Evolutionary conservation across 2,329 filamentous ascomycete species (phyloP), one percentile per base, ranked within the genome.

Genomic region (Aspergillus tamarii): DNA sequence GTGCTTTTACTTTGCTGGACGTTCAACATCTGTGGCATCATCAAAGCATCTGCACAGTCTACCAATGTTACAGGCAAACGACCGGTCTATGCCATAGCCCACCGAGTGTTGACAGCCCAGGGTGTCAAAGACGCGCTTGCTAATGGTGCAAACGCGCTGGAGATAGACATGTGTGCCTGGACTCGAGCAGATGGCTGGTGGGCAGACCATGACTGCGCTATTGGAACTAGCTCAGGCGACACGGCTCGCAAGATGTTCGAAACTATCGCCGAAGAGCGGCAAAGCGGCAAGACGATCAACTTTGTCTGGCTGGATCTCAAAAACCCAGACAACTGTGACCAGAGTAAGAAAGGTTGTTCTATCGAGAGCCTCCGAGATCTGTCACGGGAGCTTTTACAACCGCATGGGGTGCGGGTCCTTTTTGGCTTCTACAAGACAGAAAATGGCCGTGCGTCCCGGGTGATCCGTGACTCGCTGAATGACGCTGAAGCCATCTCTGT

Each of bases 281-380:
- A n/a, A n/a, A n/a, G n/a, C n/a, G n/a, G n/a, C n/a, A 19, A n/a
- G 12, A 19, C 14, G 2, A n/a, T 43, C 9, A 19, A 14, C 9
- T 43, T 43, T n/a, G 41, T 43, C 4, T 43, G 41, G 41, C 41
- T 70, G 4, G 68, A 70, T 55, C 63, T 70, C 63, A 70, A 70
- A 55, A 69, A 60, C 14, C 67, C 66, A 11, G 63, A 70, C 39
- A 46, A 54, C 36, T 68, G 66, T 32, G 7, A 3, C 4, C 14
- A 4, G 14, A 21, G 14, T 4, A 23, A 16, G 2, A 65, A 65
- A n/a, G n/a, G n/a, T n/a, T n/a, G n/a, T 55, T 65, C 63, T 7
- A 62, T 70, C 32, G 55, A 67, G 23, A 58, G 30, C 2, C 45
- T 70, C 28, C 65, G 63, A 23, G 41, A 64, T 23, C 39, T 70